Percentiles rank a stretch among this genome's conserved stretches.
Conservation (phyloP, 352 stramenopile genomes). For the Pythium dissotocum region DNA sequence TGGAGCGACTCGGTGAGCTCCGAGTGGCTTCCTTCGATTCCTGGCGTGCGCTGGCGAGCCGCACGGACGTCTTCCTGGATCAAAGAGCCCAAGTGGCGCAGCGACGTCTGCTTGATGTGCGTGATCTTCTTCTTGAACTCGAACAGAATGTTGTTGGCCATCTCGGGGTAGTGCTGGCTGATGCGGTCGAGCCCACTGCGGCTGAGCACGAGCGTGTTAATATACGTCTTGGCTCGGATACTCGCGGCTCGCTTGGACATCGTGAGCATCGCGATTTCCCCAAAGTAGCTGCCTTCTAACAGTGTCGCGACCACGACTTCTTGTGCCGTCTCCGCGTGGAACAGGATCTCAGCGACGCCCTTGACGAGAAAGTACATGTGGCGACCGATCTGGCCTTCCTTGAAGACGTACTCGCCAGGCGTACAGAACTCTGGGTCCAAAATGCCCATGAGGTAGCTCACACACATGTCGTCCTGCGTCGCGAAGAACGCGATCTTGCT, state of each 20-base stretch:
- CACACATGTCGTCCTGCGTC: conserved; percentile 73
- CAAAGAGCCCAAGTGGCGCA: conserved; percentile 32
- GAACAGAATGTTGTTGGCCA: conserved; percentile 70
- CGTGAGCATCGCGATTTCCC: conserved; percentile 82
- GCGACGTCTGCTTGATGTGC: conserved; percentile 64
- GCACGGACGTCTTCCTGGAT: conserved; percentile 46
- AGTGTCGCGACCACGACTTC: conserved; percentile 66
- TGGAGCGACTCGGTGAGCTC: conserved; percentile 55
- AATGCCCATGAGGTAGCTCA: conserved; percentile 85
- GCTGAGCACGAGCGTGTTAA: conserved; percentile 77
- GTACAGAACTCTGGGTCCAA: conserved; percentile 79
- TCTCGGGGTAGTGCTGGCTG: conserved; percentile 76
- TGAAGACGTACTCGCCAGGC: conserved; percentile 79
- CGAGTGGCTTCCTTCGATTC: conserved; percentile 15
- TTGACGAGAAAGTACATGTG: conserved; percentile 89
- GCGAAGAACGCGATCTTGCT: conserved; percentile 84
- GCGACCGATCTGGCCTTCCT: conserved; percentile 73
- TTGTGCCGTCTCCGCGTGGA: conserved; percentile 50
- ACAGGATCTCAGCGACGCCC: conserved; percentile 68
- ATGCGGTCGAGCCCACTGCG: conserved; percentile 72
- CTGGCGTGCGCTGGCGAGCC: conserved; percentile 27
- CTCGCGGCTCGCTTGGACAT: conserved; percentile 76
- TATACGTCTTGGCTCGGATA: conserved; percentile 79
- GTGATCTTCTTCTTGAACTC: conserved; percentile 85
- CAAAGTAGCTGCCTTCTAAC: conserved; percentile 76